A percentile compares a stretch with the other conserved stretches of the same genome.
Conservation (phyloP, 2,329 filamentous ascomycete genomes). For the Aspergillus pseudonomiae region DNA sequence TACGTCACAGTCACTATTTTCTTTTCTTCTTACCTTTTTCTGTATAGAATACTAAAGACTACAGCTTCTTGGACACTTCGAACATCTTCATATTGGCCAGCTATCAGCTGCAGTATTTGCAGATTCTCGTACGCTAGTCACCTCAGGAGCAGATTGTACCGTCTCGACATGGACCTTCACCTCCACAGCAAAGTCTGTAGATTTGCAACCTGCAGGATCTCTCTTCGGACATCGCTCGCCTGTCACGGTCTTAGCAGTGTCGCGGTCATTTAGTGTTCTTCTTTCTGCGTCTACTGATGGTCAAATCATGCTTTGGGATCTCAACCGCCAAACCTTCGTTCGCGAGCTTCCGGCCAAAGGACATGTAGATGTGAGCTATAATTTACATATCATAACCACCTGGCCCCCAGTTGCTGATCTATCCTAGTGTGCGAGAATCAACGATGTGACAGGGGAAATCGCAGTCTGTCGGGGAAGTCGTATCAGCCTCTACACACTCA, state of each 20-base stretch:
- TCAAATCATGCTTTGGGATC: conserved; percentile 86
- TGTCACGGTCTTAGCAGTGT: conserved; percentile 80
- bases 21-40: background rate
- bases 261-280: conserved; percentile 84
- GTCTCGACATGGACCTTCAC: conserved; percentile 81
- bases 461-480: conserved; percentile 77
- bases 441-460: conserved; percentile 88
- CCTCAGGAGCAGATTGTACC: conserved; percentile 88
- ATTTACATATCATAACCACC: background rate
- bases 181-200: conserved; percentile 68
- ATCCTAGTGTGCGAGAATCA: conserved; percentile 76
- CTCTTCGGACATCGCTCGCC: conserved; percentile 89
- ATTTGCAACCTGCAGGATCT: conserved; percentile 75
- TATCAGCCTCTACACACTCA: conserved; percentile 81
- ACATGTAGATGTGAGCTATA: conserved; percentile 48
- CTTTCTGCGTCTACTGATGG: conserved; percentile 82
- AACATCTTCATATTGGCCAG: conserved; percentile 91
- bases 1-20: conserved; percentile 30
- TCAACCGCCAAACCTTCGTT: conserved; percentile 87
- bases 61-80: conserved; percentile 77
- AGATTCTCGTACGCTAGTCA: conserved; percentile 87
- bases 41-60: background rate
- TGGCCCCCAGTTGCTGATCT: conserved; percentile 1
- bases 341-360: conserved; percentile 67
- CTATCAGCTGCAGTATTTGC: conserved; percentile 82